Percentiles rank a stretch among this genome's conserved stretches.
Evolutionary conservation across 148 eudicot species (phyloP).

Genomic region (Suaeda aralocaspica): DNA sequence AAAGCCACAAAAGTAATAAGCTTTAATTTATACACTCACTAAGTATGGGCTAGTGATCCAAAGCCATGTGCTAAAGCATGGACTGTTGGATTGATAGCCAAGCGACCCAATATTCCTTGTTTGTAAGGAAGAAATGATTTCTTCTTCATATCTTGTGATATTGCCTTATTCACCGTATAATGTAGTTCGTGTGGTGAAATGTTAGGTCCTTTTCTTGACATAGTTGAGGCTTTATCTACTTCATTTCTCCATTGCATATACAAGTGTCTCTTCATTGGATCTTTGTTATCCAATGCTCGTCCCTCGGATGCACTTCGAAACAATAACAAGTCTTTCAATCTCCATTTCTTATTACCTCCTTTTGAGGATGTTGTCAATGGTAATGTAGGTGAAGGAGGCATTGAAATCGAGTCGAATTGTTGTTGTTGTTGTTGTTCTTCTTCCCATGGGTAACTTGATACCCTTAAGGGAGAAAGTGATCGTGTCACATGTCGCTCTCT

Average conservation of each 20-base stretch:
- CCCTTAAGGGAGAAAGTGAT: constrained; percentile 54
- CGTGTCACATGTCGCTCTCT: constrained; percentile 33
- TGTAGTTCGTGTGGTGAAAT: constrained; percentile 35
- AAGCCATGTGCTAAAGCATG: constrained; percentile 32
- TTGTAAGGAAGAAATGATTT: constrained; percentile 30
- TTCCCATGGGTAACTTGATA: constrained; percentile 51
- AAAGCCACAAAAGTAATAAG: no score
- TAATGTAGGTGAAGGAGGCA: constrained; percentile 3
- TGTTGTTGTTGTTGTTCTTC: constrained; percentile 26
- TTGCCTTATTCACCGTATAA: constrained; percentile 40
- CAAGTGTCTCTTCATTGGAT: constrained; percentile 52
- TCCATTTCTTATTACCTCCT: constrained; percentile 49
- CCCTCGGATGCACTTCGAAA: constrained; percentile 88
- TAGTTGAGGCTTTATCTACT: neutral
- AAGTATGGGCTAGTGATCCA: constrained; percentile 10
- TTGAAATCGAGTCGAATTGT: constrained; percentile 20
- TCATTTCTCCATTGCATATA: constrained; percentile 20
- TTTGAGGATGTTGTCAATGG: constrained; percentile 17
- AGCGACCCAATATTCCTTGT: constrained; percentile 29
- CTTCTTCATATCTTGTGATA: constrained; percentile 35
- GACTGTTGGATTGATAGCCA: constrained; percentile 31
- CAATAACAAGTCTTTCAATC: constrained; percentile 57
- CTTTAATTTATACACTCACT: no score
- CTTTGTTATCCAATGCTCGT: constrained; percentile 45
- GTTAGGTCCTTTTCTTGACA: constrained; percentile 2